phyloP scores from a whole-genome alignment of 2,329 filamentous ascomycete genomes.

The Fusarium lyarnte region DNA sequence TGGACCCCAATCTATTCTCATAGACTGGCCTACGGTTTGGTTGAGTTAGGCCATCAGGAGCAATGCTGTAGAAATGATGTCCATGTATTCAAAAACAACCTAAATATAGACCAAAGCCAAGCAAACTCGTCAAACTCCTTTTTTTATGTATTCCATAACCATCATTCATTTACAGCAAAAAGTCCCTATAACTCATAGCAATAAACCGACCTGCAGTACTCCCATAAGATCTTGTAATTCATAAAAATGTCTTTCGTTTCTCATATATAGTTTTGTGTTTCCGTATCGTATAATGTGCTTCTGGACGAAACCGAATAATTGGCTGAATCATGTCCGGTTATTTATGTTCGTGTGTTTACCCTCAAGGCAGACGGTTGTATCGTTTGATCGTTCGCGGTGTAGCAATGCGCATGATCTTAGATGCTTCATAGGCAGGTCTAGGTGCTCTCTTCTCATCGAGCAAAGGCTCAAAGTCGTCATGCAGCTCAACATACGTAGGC shows the following conservation, averaged over 20 bases:
- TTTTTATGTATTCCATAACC: background rate
- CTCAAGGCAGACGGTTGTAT: conserved; percentile 43
- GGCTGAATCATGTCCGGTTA: background rate
- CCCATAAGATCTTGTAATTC: background rate
- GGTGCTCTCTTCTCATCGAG: conserved; percentile 19
- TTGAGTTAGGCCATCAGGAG: background rate
- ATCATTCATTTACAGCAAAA: background rate
- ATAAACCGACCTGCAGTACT: background rate
- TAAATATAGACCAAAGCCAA: background rate
- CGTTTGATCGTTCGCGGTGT: conserved; percentile 52
- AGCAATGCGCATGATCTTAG: conserved; percentile 54
- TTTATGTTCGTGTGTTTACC: background rate
- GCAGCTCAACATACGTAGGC: background rate
- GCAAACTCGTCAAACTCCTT: background rate
- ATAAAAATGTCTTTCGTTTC: background rate
- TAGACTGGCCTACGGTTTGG: background rate
- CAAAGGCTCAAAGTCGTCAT: conserved; percentile 39
- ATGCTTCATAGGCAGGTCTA: conserved; percentile 54
- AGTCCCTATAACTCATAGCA: background rate
- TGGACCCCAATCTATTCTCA: background rate
- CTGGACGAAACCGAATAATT: too few species aligned
- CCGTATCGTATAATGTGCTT: background rate
- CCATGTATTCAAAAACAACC: background rate
- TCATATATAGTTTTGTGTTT: background rate
- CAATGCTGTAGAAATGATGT: background rate